These are phyloP conservation scores for Cercospora zeina DNA, from an alignment of 2,329 filamentous ascomycete genomes.

Conservation along the genomic window DNA sequence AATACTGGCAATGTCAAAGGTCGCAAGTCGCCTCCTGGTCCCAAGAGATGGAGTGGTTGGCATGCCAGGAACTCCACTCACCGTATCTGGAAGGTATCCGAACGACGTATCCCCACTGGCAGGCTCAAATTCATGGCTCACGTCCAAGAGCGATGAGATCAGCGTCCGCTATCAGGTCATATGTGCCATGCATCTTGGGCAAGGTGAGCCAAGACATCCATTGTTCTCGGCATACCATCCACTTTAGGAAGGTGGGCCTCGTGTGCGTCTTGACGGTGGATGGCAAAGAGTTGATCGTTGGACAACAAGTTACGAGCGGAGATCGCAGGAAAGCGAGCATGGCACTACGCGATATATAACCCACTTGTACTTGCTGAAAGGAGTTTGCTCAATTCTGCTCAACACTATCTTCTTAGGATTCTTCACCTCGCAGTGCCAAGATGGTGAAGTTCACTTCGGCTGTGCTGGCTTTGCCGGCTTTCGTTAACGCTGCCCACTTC, in stretches of 20 bases:
- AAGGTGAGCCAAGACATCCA: conserved; percentile 5
- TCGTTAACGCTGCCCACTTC: conserved; percentile 23
- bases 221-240: conserved; percentile 10
- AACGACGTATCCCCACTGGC: not conserved
- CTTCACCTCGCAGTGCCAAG: conserved; percentile 10
- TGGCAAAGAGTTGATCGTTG: not conserved
- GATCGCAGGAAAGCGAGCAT: not conserved
- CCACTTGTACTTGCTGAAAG: not conserved
- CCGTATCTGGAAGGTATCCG: conserved; percentile 13
- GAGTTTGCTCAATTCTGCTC: conserved; percentile 13
- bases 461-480: conserved; percentile 23
- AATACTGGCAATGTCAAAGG: not conserved
- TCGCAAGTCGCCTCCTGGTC: not conserved
- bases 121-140: not conserved
- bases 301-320: not conserved
- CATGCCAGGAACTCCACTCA: not conserved
- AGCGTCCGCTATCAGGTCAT: not conserved
- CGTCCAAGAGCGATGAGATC: not conserved
- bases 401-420: not conserved
- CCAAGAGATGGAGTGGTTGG: conserved; percentile 10
- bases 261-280: conserved; percentile 6
- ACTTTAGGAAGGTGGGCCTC: conserved; percentile 3
- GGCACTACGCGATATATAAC: not conserved
- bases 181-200: conserved; percentile 6
- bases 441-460: conserved; percentile 25